Percentiles rank a stretch among this genome's conserved stretches.
Conservation (phyloP, 257 asterid species). For the Agastache rugosa region DNA sequence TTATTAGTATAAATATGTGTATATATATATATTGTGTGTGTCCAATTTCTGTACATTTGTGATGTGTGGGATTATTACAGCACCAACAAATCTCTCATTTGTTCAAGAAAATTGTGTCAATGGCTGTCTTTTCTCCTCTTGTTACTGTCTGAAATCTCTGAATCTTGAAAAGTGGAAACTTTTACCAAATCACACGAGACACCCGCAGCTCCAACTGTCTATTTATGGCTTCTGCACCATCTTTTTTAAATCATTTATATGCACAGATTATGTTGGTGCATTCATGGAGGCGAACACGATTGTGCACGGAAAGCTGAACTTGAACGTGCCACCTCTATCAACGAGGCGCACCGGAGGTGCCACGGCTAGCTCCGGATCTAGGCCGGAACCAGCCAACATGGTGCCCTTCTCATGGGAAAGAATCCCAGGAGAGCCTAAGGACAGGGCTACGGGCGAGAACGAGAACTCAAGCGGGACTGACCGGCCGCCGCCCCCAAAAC, state of each 20-base stretch:
- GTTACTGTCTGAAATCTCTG: constrained; percentile 28
- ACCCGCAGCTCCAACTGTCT: constrained; percentile 54
- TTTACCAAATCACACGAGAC: constrained; percentile 64
- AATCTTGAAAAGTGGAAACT: constrained; percentile 37
- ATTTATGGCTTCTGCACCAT: constrained; percentile 43
- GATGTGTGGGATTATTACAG: not conserved
- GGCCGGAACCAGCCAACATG: constrained; percentile 44
- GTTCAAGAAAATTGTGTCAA: not conserved
- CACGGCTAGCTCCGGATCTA: constrained; percentile 11
- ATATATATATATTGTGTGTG: constrained; percentile 16
- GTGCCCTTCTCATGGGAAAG: constrained; percentile 87
- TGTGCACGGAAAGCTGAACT: constrained; percentile 58
- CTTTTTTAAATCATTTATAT: not conserved
- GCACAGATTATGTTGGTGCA: not conserved
- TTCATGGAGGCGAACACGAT: constrained; percentile 55
- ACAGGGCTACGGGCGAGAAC: not conserved
- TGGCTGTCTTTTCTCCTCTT: not conserved
- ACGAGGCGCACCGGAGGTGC: constrained; percentile 50
- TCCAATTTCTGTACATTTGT: not conserved
- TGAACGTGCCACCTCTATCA: constrained; percentile 69
- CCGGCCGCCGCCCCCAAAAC: constrained; percentile 49
- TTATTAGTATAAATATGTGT: constrained; percentile 23
- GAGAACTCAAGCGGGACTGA: not conserved
- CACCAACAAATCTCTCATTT: not conserved
- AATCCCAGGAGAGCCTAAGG: constrained; percentile 77